phyloP scores from a whole-genome alignment of 768 basidiomycete species.

The Xerocomellus amylosporus region DNA sequence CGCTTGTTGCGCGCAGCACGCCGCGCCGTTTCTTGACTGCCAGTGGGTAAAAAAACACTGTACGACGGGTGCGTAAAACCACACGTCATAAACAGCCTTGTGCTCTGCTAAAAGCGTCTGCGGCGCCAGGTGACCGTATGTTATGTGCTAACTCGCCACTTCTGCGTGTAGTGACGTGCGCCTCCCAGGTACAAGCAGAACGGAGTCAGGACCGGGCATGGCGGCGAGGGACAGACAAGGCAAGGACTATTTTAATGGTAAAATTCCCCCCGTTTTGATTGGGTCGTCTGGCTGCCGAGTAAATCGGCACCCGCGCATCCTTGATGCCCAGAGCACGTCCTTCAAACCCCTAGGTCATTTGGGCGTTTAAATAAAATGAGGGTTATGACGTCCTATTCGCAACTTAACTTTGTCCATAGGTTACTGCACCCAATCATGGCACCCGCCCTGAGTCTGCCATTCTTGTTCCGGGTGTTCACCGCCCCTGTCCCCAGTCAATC shows the following conservation, averaged over 20 bases:
- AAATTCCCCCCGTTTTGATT: not conserved
- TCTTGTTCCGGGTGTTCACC: conserved; percentile 8
- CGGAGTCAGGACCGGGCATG: not conserved
- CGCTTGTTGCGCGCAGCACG: conserved; percentile 20
- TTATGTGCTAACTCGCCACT: conserved; percentile 1
- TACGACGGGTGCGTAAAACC: conserved; percentile 14
- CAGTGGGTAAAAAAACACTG: conserved; percentile 1
- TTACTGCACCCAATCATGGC: not conserved
- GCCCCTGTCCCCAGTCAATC: not conserved
- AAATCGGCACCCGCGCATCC: conserved; percentile 1
- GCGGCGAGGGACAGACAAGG: conserved; percentile 5
- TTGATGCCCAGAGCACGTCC: conserved; percentile 4
- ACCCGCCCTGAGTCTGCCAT: conserved; percentile 12
- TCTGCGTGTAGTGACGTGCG: conserved; percentile 13
- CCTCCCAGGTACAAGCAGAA: conserved; percentile 4
- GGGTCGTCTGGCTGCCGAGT: conserved; percentile 8
- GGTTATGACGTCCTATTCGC: conserved; percentile 29
- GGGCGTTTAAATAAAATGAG: conserved; percentile 17
- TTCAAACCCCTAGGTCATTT: conserved; percentile 6
- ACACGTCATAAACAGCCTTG: conserved; percentile 6
- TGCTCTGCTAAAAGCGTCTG: conserved; percentile 5
- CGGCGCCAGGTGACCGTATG: conserved; percentile 6
- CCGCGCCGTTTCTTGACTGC: conserved; percentile 9
- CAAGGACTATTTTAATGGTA: conserved; percentile 4
- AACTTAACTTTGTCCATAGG: conserved; percentile 28